Base-by-base conservation (phyloP, 495 filamentous ascomycete genomes). In the Aspergillus wentii region DNA sequence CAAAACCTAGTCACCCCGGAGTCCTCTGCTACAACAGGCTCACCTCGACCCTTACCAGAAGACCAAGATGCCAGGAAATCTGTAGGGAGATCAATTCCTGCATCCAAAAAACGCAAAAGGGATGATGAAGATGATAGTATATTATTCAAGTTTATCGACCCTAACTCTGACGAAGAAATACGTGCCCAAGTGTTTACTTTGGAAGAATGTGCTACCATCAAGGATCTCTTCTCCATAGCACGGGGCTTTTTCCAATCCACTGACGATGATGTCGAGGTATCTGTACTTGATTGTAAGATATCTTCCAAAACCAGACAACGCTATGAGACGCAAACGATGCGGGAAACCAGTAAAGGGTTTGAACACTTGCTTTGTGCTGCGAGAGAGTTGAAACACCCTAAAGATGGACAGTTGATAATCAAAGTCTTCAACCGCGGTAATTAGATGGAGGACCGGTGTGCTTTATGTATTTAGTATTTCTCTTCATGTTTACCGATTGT, bases 341-440 rank as follows among this genome's bases (percentile, higher is more conserved):
- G n/a, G n/a, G n/a, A 39, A 1, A 50, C 41, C 14, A 22, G 45
- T 5, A 47, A 53, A 7, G 56, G 59, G 20, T 57, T 57, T 26
- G 22, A 33, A 10, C 28, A 52, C 3, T 40, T 59, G 4, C 40
- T 52, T 23, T 33, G 48, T 6, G 49, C 50, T 17, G 44, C 49
- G n/a, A 22, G 22, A 10, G 30, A 23, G 11, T 17, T 49, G 14
- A 32, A 35, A 4, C 11, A 37, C 8, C 11, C 4, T 16, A 14
- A 27, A 7, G 27, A 19, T 5, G 37, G 43, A 10, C 20, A 18
- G 1, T 8, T 36, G 15, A 39, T 43, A 11, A 39, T 54, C 17
- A 35, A 46, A 18, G 36, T 51, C 7, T 17, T 6, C 22, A 25
- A 11, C 22, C 5, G 22, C 22, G 22, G 5, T 11, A 25, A 6